Base-by-base conservation (phyloP, 2,329 filamentous ascomycete genomes). In the Cephalotrichum gorgonifer region DNA sequence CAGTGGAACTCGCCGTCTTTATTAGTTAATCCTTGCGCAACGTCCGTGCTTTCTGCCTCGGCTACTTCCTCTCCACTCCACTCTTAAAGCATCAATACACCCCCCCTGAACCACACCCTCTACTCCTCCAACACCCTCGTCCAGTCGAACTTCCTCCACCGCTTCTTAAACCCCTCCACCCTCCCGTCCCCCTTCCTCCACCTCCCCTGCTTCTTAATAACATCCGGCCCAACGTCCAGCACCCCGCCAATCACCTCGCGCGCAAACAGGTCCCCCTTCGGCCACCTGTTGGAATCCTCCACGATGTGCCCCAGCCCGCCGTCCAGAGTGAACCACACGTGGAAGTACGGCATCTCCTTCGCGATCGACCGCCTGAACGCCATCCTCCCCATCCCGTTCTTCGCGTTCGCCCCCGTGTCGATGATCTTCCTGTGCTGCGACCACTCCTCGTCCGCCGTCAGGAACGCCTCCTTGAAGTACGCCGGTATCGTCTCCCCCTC, bases 331-430 rank as follows among this genome's bases (percentile, higher is more conserved):
- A 97, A 97, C 90, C 91, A 98, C 20, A 84, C 91, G 64, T 98
- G 93, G 60, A 98, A 98, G 64, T 98, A 98, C 0, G 94, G 91
- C 86, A 94, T 91, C 70, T 98, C 91, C 68, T 94, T 95, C 12
- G 87, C 88, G 52, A 98, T 73, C 20, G 78, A 85, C 50, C 82
- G 76, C 1, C 91, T 77, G 64, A 98, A 98, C 2, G 93, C 90
- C 48, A 77, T 66, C 59, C 86, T 86, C 1, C 91, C 93, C 53
- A 88, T 64, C 0, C 86, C 87, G 4, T 79, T 74, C 2, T 73
- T 66, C 0, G 80, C 76, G 30, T 71, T 71, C 53, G 81, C 80
- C 3, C 75, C 77, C 0, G 93, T 98, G 64, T 97, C 90, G 53
- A 98, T 95, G 53, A 98, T 73, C 62, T 95, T 95, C 60, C 84